Conservation (phyloP, 169 alveolate genomes). For the Fabrea salina region DNA sequence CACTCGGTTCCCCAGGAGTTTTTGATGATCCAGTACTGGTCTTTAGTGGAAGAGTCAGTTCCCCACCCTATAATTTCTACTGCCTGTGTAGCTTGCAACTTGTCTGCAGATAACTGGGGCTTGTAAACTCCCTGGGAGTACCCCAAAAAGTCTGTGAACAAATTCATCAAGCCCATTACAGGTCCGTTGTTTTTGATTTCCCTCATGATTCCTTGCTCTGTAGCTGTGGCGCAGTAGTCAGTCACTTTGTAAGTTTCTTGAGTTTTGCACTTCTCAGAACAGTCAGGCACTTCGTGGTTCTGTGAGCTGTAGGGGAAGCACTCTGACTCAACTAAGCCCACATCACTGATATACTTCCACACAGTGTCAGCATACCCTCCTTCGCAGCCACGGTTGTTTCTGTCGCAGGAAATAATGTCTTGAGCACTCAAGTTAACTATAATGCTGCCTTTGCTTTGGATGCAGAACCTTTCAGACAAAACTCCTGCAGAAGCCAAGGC, state of each 20-base stretch:
- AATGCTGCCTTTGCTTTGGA: slow-evolving; percentile 30
- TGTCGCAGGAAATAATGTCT: slow-evolving; percentile 65
- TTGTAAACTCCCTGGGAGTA: slow-evolving; percentile 65
- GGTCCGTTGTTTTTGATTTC: slow-evolving; percentile 76
- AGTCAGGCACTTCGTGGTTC: slow-evolving; percentile 45
- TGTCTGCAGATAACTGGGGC: slow-evolving; percentile 54
- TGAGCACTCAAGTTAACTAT: slow-evolving; percentile 55
- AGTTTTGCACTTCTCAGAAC: slow-evolving; percentile 54
- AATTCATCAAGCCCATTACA: slow-evolving; percentile 57
- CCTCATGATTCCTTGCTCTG: slow-evolving; percentile 58
- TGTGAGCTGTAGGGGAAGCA: slow-evolving; percentile 52
- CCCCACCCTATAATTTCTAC: slow-evolving; percentile 81
- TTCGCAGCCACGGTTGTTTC: slow-evolving; percentile 52
- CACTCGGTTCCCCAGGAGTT: slow-evolving; percentile 76
- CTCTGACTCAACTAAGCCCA: slow-evolving; percentile 60
- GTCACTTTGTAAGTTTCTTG: slow-evolving; percentile 32
- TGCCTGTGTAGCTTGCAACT: slow-evolving; percentile 61
- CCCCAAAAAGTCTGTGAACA: slow-evolving; percentile 64
- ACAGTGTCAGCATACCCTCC: slow-evolving; percentile 63
- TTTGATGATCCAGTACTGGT: slow-evolving; percentile 68
- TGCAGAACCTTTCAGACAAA: slow-evolving; percentile 61
- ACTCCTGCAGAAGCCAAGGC: slow-evolving; percentile 51
- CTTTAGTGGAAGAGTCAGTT: slow-evolving; percentile 37
- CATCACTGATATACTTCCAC: slow-evolving; percentile 48
- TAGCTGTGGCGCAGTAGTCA: slow-evolving; percentile 55